Evolutionary conservation across 768 basidiomycete genomes (phyloP), one percentile per base, ranked within the genome.

Genomic region (Filobasidium floriforme): DNA sequence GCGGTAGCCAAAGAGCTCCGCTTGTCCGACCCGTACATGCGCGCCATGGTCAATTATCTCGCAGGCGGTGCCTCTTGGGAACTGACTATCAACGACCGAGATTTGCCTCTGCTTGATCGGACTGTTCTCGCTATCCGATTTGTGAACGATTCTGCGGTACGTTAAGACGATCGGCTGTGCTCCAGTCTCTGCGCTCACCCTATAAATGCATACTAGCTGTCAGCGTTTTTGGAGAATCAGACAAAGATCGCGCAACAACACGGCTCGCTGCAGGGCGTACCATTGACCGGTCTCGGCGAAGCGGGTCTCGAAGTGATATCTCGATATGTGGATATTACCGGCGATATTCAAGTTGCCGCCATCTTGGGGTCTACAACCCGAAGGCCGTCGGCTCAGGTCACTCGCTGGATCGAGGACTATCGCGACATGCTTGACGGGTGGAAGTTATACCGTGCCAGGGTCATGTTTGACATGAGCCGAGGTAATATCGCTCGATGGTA

Each of bases 41-140:
- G 77, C 43, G 71, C 75, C 2, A 71, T 78, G 18, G 62, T 78
- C 18, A 69, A 68, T n/a, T 65, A 69, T 11, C 64, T 72, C 19
- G 66, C 74, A 1, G 75, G 73, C 1, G 74, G 73, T 1, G 71
- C 74, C 5, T 68, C 72, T n/a, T 78, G 77, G 77, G 75, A 75
- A 24, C 60, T 63, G 29, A 71, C 76, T 7, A 46, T 78, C 24
- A 67, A 71, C 26, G 77, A 78, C 60, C 73, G 72, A 40, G 71
- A 69, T 0, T 66, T 78, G 5, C 72, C 70, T 3, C 52, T 78
- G 32, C 46, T 77, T 15, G 77, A 78, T 57, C 63, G 75, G 9
- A 66, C 76, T 11, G 71, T 67, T 18, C 71, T 78, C 19, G 77
- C 74, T 6, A 69, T 75, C 7, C 66, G 67, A 19, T 73, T 76